These are phyloP conservation scores for Athelia sp. DNA, from an alignment of 1,284 basidiomycete genomes.

Conservation along the genomic window DNA sequence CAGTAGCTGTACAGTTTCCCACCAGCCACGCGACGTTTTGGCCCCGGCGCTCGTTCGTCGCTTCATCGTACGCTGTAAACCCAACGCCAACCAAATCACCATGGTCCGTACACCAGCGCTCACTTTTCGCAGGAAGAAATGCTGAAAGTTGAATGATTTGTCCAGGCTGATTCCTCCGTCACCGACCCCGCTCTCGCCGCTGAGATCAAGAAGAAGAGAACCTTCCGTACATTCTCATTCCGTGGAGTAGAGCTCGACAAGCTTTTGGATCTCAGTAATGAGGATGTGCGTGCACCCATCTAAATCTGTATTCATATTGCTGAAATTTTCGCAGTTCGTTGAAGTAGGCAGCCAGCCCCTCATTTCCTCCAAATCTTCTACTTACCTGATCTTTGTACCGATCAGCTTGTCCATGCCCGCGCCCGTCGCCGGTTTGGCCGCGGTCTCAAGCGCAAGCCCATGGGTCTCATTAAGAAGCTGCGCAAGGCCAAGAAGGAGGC, in stretches of 20 bases:
- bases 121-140: conserved; percentile 1
- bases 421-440: conserved; percentile 98
- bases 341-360: conserved; percentile 45
- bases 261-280: conserved; percentile 94
- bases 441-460: conserved; percentile 96
- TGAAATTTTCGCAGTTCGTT: conserved; percentile 51
- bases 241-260: conserved; percentile 96
- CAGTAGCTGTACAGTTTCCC: conserved; percentile 58
- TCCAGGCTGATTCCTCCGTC: conserved; percentile 75
- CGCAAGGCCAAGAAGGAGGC: conserved; percentile 99
- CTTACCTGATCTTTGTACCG: conserved; percentile 11
- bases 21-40: conserved; percentile 31
- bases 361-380: conserved; percentile 7
- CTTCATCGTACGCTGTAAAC: not conserved
- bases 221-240: conserved; percentile 99
- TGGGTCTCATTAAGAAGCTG: conserved; percentile 99
- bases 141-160: conserved; percentile 2
- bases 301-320: not conserved
- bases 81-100: conserved; percentile 30
- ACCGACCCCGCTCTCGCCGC: conserved; percentile 89
- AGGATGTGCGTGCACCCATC: conserved; percentile 62
- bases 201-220: conserved; percentile 95
- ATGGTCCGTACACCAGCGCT: conserved; percentile 51
- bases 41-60: conserved; percentile 31
- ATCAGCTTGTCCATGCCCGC: conserved; percentile 95